Percentiles rank a stretch among this genome's conserved stretches.
Conservation (phyloP, 441 rosid genomes). For the Eutrema salsugineum region DNA sequence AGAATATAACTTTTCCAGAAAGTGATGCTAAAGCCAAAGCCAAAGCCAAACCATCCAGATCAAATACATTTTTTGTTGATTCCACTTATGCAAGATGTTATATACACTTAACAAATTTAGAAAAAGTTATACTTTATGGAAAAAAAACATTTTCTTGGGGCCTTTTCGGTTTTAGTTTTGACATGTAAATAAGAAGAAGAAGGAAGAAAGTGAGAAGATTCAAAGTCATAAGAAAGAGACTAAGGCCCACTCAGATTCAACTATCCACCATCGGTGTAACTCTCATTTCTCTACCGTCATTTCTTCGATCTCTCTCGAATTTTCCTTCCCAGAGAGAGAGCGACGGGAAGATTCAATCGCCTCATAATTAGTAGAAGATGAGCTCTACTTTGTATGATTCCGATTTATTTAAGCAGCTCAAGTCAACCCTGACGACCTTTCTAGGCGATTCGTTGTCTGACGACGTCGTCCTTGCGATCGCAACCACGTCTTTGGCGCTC, state of each 20-base stretch:
- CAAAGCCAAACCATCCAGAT: background rate
- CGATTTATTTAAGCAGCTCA: slow-evolving; percentile 55
- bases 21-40: background rate
- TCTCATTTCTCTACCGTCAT: background rate
- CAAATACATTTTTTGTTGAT: background rate
- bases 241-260: slow-evolving; percentile 30
- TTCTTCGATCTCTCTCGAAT: slow-evolving; percentile 16
- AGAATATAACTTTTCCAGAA: background rate
- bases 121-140: background rate
- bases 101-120: background rate
- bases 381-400: slow-evolving; percentile 36
- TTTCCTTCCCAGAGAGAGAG: slow-evolving; percentile 1
- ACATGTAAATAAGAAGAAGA: background rate
- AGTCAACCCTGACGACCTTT: slow-evolving; percentile 46
- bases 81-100: background rate
- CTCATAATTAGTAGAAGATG: slow-evolving; percentile 29
- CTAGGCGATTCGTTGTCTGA: slow-evolving; percentile 36
- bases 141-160: background rate
- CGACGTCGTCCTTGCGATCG: slow-evolving; percentile 38
- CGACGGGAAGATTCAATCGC: background rate
- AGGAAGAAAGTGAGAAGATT: background rate
- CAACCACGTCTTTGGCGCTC: slow-evolving; percentile 61
- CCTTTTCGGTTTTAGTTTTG: background rate
- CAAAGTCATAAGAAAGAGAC: slow-evolving; percentile 9
- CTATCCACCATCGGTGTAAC: slow-evolving; percentile 15